These are phyloP conservation scores for Globisporangium irregulare DNA, from an alignment of 352 stramenopile genomes.

Conservation along the genomic window DNA sequence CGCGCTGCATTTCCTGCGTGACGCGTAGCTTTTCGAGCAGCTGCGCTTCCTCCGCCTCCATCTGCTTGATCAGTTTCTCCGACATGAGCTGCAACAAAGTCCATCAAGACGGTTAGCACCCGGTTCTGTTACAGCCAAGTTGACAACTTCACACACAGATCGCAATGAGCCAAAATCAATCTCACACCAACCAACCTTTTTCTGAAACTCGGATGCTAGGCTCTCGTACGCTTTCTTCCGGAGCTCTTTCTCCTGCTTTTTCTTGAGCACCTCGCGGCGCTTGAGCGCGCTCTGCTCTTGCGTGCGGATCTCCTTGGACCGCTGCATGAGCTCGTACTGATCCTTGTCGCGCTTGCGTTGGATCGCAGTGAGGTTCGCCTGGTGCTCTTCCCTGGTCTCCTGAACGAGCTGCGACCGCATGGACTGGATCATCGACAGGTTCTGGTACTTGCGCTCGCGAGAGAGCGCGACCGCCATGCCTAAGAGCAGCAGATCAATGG, in stretches of 20 bases:
- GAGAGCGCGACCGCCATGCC: conserved; percentile 29
- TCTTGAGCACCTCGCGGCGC: conserved; percentile 39
- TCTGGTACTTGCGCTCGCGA: conserved; percentile 41
- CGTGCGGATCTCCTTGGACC: conserved; percentile 49
- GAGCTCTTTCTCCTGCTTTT: conserved; percentile 52
- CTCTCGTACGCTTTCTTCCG: conserved; percentile 42
- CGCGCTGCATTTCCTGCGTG: conserved; percentile 62
- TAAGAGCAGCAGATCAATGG: neutral
- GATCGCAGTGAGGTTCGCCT: conserved; percentile 42
- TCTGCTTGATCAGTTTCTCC: conserved; percentile 59
- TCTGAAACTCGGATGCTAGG: conserved; percentile 51
- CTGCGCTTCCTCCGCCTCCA: conserved; percentile 57
- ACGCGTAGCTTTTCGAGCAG: conserved; percentile 61
- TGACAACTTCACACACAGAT: too few relatives aligned
- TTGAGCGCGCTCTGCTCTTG: conserved; percentile 43
- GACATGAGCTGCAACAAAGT: conserved; percentile 29
- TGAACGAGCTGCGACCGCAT: conserved; percentile 53
- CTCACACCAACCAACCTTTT: conserved; percentile 20
- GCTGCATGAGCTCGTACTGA: conserved; percentile 34
- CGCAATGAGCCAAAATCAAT: too few relatives aligned
- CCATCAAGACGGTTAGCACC: neutral
- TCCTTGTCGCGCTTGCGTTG: conserved; percentile 39
- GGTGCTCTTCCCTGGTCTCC: conserved; percentile 43
- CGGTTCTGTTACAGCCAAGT: too few relatives aligned
- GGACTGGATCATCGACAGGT: conserved; percentile 32